These are phyloP conservation scores for Colletotrichum lupini DNA, from an alignment of 2,329 filamentous ascomycete genomes.

Conservation along the genomic window DNA sequence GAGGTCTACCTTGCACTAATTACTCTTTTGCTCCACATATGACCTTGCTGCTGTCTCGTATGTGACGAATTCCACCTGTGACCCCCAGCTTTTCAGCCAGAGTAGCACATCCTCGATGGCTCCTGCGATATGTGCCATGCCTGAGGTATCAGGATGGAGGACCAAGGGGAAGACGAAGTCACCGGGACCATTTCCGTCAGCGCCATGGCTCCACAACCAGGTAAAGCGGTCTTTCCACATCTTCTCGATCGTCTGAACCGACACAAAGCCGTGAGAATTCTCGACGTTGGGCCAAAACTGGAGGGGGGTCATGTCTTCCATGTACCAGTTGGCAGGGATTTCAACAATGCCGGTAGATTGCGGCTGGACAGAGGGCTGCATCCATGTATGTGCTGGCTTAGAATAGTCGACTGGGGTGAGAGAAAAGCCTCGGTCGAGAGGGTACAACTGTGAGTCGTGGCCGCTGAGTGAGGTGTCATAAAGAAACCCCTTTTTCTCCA, in stretches of 20 bases:
- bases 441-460: slow-evolving; percentile 58
- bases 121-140: slow-evolving; percentile 70
- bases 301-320: slow-evolving; percentile 61
- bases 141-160: slow-evolving; percentile 68
- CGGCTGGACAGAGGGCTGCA: slow-evolving; percentile 49
- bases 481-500: slow-evolving; percentile 56
- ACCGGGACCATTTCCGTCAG: slow-evolving; percentile 43
- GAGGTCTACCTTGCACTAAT: neutral
- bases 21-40: neutral
- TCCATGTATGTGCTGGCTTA: slow-evolving; percentile 53
- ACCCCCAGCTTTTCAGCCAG: slow-evolving; percentile 13
- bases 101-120: slow-evolving; percentile 43
- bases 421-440: slow-evolving; percentile 48
- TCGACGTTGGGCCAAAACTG: slow-evolving; percentile 56
- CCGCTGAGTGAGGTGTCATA: slow-evolving; percentile 57
- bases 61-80: slow-evolving; percentile 9
- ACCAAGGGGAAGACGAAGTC: slow-evolving; percentile 62
- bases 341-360: slow-evolving; percentile 48
- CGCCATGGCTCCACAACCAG: slow-evolving; percentile 59
- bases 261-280: slow-evolving; percentile 69
- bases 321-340: slow-evolving; percentile 61
- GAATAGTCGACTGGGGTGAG: slow-evolving; percentile 51
- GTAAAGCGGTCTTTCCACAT: slow-evolving; percentile 71
- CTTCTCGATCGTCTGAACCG: slow-evolving; percentile 65
- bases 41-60: slow-evolving; percentile 7